Conservation (phyloP, 2,329 filamentous ascomycete species). For the Pyricularia sp. region DNA sequence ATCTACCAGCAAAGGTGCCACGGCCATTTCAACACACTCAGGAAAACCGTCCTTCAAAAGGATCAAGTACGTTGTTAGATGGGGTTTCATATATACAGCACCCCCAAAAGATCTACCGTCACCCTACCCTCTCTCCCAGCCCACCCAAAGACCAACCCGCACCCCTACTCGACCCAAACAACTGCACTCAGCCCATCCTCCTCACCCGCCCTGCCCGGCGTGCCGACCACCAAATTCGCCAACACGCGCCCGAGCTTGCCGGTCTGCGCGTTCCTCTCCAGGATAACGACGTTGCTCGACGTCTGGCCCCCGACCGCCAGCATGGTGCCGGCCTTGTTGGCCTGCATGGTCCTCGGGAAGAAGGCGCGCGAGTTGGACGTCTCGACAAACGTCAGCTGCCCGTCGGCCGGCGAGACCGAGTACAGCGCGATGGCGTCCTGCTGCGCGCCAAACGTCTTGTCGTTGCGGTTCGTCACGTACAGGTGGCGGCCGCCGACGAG, state of each 20-base stretch:
- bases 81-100: no score
- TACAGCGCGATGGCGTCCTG: conserved; percentile 49
- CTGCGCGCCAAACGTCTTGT: conserved; percentile 42
- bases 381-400: conserved; percentile 40
- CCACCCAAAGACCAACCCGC: conserved; percentile 21
- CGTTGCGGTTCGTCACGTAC: conserved; percentile 53
- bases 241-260: conserved; percentile 44
- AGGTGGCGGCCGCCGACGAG: conserved; percentile 41
- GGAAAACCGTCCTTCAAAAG: no score
- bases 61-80: no score
- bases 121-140: not conserved
- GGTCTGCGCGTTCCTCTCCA: conserved; percentile 41
- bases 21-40: no score
- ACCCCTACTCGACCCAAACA: conserved; percentile 36
- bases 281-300: conserved; percentile 47
- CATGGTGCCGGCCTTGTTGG: conserved; percentile 49
- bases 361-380: conserved; percentile 46
- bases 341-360: conserved; percentile 52
- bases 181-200: conserved; percentile 39
- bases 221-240: conserved; percentile 28
- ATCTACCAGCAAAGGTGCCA: no score
- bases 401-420: conserved; percentile 32
- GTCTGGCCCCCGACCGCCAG: conserved; percentile 57
- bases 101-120: not conserved
- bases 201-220: conserved; percentile 27